Conservation (phyloP, 1,284 basidiomycete genomes). For the Apiotrichum laibachii region DNA sequence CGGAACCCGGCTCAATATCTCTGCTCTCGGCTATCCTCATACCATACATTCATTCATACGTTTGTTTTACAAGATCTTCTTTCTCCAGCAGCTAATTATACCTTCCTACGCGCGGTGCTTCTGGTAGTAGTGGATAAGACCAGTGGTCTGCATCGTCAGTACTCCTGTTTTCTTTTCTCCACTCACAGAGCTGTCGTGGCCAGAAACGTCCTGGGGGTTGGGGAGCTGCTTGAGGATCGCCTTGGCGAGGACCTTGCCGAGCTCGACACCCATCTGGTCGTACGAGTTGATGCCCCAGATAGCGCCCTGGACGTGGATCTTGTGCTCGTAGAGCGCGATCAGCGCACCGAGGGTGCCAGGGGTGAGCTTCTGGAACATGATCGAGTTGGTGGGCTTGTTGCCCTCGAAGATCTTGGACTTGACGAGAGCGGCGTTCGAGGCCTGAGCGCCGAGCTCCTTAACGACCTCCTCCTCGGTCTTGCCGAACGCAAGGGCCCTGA, state of each 20-base stretch:
- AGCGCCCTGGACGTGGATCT: conserved; percentile 96
- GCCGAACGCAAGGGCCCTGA: conserved; percentile 86
- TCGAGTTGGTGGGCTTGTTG: conserved; percentile 94
- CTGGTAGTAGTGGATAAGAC: conserved; percentile 92
- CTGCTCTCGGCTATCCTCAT: not conserved
- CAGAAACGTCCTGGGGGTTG: conserved; percentile 74
- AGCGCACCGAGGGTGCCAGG: conserved; percentile 76
- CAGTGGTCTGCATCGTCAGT: conserved; percentile 65
- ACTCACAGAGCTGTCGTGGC: conserved; percentile 87
- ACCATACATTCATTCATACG: not conserved
- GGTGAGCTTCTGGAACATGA: conserved; percentile 89
- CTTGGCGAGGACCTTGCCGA: conserved; percentile 92
- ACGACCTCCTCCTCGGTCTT: conserved; percentile 89
- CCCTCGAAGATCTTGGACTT: conserved; percentile 99
- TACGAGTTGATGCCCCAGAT: conserved; percentile 99
- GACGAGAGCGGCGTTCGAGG: conserved; percentile 73
- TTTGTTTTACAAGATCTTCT: not conserved
- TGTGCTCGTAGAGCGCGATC: conserved; percentile 69
- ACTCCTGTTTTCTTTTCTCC: too few relatives aligned
- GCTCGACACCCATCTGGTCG: conserved; percentile 75
- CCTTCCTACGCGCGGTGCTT: conserved; percentile 59
- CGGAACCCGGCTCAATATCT: too few relatives aligned
- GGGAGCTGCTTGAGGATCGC: conserved; percentile 85
- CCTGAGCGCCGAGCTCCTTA: conserved; percentile 70
- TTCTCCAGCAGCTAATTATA: not conserved